Percentiles rank a stretch among this genome's conserved stretches.
phyloP scores from a whole-genome alignment of 441 rosid species.

The Erysimum cheiri region DNA sequence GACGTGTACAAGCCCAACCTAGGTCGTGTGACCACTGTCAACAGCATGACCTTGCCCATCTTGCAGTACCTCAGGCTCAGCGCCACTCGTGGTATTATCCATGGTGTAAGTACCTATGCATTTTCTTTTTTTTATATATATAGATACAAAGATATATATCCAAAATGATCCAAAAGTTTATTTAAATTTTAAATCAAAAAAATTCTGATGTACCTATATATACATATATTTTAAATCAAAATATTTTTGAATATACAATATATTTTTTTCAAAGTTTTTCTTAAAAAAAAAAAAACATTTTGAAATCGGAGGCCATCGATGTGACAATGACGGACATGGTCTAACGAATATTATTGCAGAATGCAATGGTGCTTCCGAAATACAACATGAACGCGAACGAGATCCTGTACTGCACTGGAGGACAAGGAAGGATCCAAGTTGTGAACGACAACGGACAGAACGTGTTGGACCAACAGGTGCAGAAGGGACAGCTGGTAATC shows the following conservation, averaged over 20 bases:
- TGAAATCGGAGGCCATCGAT: neutral
- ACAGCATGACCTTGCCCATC: slow-evolving; percentile 70
- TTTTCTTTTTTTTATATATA: neutral
- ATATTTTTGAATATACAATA: too few species aligned
- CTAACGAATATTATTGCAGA: slow-evolving; percentile 44
- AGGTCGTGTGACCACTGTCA: slow-evolving; percentile 62
- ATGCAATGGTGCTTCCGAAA: slow-evolving; percentile 63
- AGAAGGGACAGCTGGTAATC: slow-evolving; percentile 67
- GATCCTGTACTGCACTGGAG: slow-evolving; percentile 60
- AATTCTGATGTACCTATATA: too few species aligned
- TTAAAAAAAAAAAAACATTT: too few species aligned
- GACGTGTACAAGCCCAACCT: slow-evolving; percentile 63
- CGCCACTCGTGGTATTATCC: slow-evolving; percentile 59
- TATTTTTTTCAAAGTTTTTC: too few species aligned
- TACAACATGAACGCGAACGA: slow-evolving; percentile 74
- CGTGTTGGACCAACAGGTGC: slow-evolving; percentile 58
- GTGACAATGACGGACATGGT: neutral
- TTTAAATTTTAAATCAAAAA: too few species aligned
- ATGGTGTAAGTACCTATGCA: slow-evolving; percentile 45
- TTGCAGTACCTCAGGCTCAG: slow-evolving; percentile 60
- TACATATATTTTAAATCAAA: too few species aligned
- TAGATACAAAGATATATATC: neutral
- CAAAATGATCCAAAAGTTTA: too few species aligned
- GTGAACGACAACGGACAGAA: slow-evolving; percentile 63
- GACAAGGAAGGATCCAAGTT: slow-evolving; percentile 62